These are phyloP conservation scores for Diophrys sp. DNA, from an alignment of 73 alveolate species.

Conservation along the genomic window DNA sequence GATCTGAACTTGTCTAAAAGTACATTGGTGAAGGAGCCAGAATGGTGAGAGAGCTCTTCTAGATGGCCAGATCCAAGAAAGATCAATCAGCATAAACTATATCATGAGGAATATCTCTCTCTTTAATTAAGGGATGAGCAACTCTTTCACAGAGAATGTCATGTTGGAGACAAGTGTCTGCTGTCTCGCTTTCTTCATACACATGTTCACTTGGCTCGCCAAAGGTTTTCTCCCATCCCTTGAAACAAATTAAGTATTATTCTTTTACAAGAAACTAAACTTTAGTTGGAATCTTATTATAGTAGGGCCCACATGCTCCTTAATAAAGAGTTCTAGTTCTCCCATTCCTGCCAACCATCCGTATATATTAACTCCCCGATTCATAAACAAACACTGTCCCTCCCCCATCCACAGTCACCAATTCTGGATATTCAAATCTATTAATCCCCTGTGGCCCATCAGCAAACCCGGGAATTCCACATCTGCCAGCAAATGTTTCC, in stretches of 20 bases:
- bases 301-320: constrained; percentile 43
- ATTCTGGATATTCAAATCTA: constrained; percentile 28
- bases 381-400: constrained; percentile 45
- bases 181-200: neutral
- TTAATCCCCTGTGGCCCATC: constrained; percentile 49
- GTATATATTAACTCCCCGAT: constrained; percentile 28
- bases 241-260: constrained; percentile 24
- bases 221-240: constrained; percentile 35
- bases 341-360: constrained; percentile 31
- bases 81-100: neutral
- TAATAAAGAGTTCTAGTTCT: constrained; percentile 28
- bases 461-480: constrained; percentile 42
- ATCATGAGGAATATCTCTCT: neutral
- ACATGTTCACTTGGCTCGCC: constrained; percentile 35
- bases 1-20: too few species aligned
- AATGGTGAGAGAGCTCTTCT: too few species aligned
- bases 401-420: constrained; percentile 45
- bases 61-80: too few species aligned
- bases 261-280: neutral
- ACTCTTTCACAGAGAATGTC: constrained; percentile 3
- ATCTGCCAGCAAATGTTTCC: constrained; percentile 45
- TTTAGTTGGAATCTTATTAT: constrained; percentile 8
- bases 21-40: too few species aligned
- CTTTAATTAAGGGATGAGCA: constrained; percentile 10
- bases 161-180: constrained; percentile 1